These are phyloP conservation scores for Cladorrhinum sp. DNA, from an alignment of 2,329 filamentous ascomycete genomes.

Conservation along the genomic window DNA sequence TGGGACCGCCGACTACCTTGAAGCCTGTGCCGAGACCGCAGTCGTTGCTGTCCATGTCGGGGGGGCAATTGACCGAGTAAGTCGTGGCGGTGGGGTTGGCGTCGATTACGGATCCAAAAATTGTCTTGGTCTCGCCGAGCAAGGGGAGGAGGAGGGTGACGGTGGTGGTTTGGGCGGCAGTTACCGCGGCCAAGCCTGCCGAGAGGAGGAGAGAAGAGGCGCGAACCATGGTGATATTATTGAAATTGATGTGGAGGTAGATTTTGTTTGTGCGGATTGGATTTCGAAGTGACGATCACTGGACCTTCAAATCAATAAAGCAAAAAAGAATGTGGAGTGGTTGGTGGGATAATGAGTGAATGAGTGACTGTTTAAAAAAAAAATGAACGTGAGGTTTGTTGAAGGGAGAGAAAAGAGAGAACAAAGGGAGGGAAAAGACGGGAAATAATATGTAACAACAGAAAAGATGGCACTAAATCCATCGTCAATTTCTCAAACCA, in stretches of 20 bases:
- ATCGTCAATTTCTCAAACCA: not conserved
- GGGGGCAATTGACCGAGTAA: conserved; percentile 26
- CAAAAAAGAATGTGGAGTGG: not conserved
- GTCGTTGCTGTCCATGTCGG: conserved; percentile 15
- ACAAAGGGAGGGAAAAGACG: not conserved
- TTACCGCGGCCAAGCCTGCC: conserved; percentile 10
- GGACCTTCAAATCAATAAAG: not conserved
- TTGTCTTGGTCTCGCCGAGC: conserved; percentile 13
- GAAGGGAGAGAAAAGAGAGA: not conserved
- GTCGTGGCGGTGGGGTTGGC: conserved; percentile 26
- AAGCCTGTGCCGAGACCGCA: conserved; percentile 23
- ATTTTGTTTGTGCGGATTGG: not conserved
- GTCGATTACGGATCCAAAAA: conserved; percentile 28
- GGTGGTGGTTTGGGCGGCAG: conserved; percentile 15
- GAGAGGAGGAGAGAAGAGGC: conserved; percentile 11
- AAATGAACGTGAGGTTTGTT: not conserved
- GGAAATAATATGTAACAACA: not conserved
- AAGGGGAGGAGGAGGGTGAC: conserved; percentile 23
- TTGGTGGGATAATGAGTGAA: not conserved
- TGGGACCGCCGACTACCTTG: conserved; percentile 24
- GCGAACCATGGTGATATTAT: conserved; percentile 13
- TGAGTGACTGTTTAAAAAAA: conserved; percentile 3
- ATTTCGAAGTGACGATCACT: not conserved
- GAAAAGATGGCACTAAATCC: not conserved
- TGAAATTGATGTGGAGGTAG: not conserved